Percentiles rank a stretch among this genome's conserved stretches.
Conservation (phyloP, 2,329 filamentous ascomycete genomes). For the Stagonosporopsis chrysanthemi region DNA sequence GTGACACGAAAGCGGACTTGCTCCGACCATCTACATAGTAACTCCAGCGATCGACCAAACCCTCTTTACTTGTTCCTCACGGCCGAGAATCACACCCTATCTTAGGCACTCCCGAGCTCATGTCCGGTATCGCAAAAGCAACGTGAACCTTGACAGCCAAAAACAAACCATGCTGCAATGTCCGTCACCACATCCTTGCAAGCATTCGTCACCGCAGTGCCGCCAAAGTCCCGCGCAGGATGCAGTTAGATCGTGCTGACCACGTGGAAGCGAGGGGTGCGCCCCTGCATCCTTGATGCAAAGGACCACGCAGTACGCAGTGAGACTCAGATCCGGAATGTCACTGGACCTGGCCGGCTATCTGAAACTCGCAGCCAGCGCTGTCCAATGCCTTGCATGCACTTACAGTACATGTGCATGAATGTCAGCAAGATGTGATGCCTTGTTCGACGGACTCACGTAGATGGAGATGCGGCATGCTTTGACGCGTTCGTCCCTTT, state of each 20-base stretch:
- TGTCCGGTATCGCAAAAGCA: neutral
- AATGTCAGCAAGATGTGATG: neutral
- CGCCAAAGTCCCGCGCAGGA: neutral
- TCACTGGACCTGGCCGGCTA: constrained; percentile 3
- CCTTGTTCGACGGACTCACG: neutral
- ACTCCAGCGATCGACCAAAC: constrained; percentile 1
- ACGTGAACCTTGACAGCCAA: neutral
- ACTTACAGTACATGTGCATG: neutral
- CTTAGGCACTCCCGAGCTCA: neutral
- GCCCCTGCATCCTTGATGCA: constrained; percentile 16
- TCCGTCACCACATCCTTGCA: neutral
- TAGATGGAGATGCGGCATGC: neutral
- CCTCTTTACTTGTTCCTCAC: neutral
- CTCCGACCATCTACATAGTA: neutral
- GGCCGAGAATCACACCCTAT: neutral
- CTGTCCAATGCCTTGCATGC: constrained; percentile 4
- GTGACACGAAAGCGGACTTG: constrained; percentile 12
- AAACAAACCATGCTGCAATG: neutral
- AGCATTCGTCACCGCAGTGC: neutral
- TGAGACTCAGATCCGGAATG: constrained; percentile 8
- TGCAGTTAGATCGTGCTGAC: constrained; percentile 17
- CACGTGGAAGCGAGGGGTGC: constrained; percentile 18
- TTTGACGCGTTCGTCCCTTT: neutral
- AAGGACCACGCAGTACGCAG: constrained; percentile 18
- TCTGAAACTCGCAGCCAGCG: constrained; percentile 8